Base-by-base conservation (phyloP, 345 rosid genomes). In the Eucalyptus victrix region DNA sequence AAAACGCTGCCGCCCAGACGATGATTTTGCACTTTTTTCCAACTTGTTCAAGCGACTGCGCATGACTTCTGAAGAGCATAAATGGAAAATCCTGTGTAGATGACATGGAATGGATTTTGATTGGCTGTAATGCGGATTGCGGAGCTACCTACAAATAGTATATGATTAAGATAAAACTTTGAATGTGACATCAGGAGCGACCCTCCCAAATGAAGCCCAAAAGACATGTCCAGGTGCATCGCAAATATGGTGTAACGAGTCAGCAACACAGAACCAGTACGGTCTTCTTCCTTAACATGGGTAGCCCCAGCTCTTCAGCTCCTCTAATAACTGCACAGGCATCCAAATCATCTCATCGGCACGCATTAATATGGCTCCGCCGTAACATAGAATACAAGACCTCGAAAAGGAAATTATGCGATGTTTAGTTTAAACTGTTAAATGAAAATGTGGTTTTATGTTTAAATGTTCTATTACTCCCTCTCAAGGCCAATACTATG, bases 371-470 rank as follows among this genome's bases (percentile, higher is more conserved):
- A 17, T 34, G 24, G 80, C 80, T 17, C 42, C 2, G 2, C 80
- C 80, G 18, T 67, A 5, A 67, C 40, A 67, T 30, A 62, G 37
- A 4, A 62, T 14, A 14, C 37, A 3, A 62, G 18, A 30, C 26
- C 58, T n/a, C 19, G 2, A 65, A 19, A n/a, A 65, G 72, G 5
- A 65, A 32, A 32, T 1, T 19, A 0, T 17, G 80, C 4, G 6
- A 67, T 67, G 80, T 32, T n/a, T 3, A 53, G 26, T 21, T 53
- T 53, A 53, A 53, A 21, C 2, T 53, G 26, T 8, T 53, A 53
- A 3, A 2, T 53, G 1, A 53, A 53, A 21, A 8, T 53, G 26
- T 21, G 10, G 4, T 1, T 19, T 53, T 53, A 4, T 0, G 1
- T 2, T 19, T 53, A 53, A 53, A 53, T 53, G 26, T 53, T 8